phyloP scores from a whole-genome alignment of 106 monocot species.

The Chionographis japonica region DNA sequence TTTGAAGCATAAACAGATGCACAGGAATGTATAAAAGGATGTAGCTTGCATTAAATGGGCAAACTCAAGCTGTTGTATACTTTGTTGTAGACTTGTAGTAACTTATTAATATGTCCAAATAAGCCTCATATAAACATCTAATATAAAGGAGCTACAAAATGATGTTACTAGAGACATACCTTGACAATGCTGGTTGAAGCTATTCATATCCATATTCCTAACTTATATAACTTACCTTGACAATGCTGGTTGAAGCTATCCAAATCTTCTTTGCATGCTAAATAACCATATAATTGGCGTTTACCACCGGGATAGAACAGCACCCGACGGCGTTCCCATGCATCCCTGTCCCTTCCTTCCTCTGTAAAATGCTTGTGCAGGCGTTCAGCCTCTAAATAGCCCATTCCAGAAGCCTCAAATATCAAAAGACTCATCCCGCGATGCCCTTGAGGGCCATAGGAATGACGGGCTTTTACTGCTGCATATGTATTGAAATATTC shows the following conservation, averaged over 20 bases:
- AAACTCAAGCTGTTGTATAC: background rate
- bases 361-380: conserved; percentile 73
- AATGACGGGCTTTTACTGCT: conserved; percentile 72
- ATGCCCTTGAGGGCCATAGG: conserved; percentile 92
- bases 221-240: conserved; percentile 40
- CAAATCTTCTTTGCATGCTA: conserved; percentile 80
- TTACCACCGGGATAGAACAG: conserved; percentile 77
- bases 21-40: too few species aligned
- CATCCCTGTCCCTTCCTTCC: conserved; percentile 58
- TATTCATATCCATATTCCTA: conserved; percentile 42
- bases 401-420: conserved; percentile 67
- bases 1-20: too few species aligned
- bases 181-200: conserved; percentile 74
- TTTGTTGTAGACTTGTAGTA: too few species aligned
- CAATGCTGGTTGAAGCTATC: conserved; percentile 78
- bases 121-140: background rate
- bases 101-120: background rate
- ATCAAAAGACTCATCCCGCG: conserved; percentile 85
- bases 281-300: conserved; percentile 86
- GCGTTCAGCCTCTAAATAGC: conserved; percentile 86
- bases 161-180: conserved; percentile 26
- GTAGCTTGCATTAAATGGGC: background rate
- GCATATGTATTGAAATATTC: conserved; percentile 79
- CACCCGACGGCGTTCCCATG: conserved; percentile 53
- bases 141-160: too few species aligned